Evolutionary conservation across 176 grass and related monocot species (phyloP).

Genomic region (Hordeum marinum): DNA sequence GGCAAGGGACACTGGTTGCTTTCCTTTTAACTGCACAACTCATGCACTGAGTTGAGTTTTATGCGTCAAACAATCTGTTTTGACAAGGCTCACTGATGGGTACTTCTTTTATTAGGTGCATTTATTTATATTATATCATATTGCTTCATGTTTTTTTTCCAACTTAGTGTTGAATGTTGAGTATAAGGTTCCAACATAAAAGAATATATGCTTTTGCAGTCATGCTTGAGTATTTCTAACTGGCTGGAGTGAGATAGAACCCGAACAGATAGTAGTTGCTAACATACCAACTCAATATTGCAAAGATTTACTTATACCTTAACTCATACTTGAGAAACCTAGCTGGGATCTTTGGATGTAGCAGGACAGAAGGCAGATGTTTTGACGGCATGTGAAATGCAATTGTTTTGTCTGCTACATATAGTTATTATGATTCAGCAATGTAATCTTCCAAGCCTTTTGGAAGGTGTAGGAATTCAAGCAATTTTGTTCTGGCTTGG

Average conservation of each 20-base stretch:
- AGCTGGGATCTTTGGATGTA: not conserved
- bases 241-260: not conserved
- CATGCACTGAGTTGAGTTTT: not conserved
- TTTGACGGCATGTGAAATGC: not conserved
- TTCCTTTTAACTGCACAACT: not conserved
- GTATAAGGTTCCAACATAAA: constrained; percentile 5
- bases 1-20: not conserved
- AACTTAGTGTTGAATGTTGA: not conserved
- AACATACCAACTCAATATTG: not conserved
- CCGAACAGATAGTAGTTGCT: not conserved
- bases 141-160: not conserved
- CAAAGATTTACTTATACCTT: not conserved
- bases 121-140: not conserved
- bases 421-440: not conserved
- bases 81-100: not conserved
- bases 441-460: not conserved
- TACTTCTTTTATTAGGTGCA: not conserved
- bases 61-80: not conserved
- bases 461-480: not conserved
- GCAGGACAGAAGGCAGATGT: not conserved
- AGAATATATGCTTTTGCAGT: not conserved
- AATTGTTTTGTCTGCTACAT: not conserved
- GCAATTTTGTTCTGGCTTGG: not conserved
- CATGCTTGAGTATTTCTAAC: not conserved
- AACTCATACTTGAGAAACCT: not conserved